Conservation (phyloP, 768 basidiomycete species). For the Neoboletus brunneissimus region DNA sequence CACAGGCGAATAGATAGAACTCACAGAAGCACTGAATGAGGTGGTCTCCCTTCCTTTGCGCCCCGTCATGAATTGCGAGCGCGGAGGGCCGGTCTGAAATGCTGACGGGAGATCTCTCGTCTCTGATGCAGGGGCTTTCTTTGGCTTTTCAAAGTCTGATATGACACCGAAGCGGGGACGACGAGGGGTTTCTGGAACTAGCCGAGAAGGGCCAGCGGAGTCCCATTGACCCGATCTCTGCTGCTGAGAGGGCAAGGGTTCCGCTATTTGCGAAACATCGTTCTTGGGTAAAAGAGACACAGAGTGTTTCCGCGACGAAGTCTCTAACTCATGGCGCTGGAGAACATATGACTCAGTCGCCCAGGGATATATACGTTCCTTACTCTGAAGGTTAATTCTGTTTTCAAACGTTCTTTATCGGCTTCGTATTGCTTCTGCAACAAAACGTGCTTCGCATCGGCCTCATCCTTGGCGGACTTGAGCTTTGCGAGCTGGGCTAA, state of each 20-base stretch:
- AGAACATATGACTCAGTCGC: constrained; percentile 14
- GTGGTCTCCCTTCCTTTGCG: constrained; percentile 20
- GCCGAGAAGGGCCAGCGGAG: constrained; percentile 27
- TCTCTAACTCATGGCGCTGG: constrained; percentile 70
- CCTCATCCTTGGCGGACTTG: constrained; percentile 58
- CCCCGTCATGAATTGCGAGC: constrained; percentile 14
- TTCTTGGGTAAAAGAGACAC: constrained; percentile 45
- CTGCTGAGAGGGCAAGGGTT: constrained; percentile 40
- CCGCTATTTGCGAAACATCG: constrained; percentile 41
- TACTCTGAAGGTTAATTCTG: constrained; percentile 70
- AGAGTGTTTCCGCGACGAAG: constrained; percentile 48
- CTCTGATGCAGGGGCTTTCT: constrained; percentile 10
- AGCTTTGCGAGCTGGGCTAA: constrained; percentile 53
- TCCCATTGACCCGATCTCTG: constrained; percentile 34
- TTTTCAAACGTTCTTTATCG: constrained; percentile 67
- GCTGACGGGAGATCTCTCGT: constrained; percentile 26
- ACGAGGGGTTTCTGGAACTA: constrained; percentile 37
- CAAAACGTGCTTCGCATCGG: constrained; percentile 52
- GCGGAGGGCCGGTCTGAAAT: constrained; percentile 21
- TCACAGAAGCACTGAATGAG: constrained; percentile 2
- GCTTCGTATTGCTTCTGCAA: constrained; percentile 61
- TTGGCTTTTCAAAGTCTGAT: constrained; percentile 24
- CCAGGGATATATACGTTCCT: constrained; percentile 13
- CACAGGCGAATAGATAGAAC: background rate
- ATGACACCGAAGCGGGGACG: constrained; percentile 35